A percentile compares a stretch with the other conserved stretches of the same genome.
These are phyloP conservation scores for Juncus effusus DNA, from an alignment of 176 grass and related monocot species.

Conservation along the genomic window DNA sequence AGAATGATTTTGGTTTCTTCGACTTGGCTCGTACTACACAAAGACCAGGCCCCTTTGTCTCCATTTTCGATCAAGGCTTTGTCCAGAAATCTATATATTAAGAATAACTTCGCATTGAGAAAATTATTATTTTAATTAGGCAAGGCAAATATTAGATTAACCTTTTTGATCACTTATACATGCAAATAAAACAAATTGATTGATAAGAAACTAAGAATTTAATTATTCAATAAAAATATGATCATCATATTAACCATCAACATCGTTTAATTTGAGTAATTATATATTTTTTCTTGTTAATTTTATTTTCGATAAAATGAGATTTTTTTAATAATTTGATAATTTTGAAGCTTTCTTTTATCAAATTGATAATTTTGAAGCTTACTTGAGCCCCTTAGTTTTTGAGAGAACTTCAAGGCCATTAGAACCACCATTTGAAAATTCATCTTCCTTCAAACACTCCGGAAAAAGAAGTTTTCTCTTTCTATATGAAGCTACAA, in stretches of 20 bases:
- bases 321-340: too few relatives aligned
- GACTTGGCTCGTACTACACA: constrained; percentile 55
- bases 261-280: not conserved
- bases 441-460: constrained; percentile 26
- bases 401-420: constrained; percentile 34
- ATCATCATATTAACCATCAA: not conserved
- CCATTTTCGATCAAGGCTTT: constrained; percentile 51
- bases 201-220: not conserved
- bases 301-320: not conserved
- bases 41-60: constrained; percentile 37
- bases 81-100: constrained; percentile 49
- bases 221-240: too few relatives aligned
- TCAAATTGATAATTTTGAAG: not conserved
- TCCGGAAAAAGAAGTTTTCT: constrained; percentile 42
- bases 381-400: constrained; percentile 55
- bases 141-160: not conserved
- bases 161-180: not conserved
- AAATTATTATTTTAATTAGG: not conserved
- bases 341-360: constrained; percentile 30
- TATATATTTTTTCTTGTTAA: not conserved
- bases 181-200: not conserved
- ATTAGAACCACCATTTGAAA: not conserved
- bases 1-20: constrained; percentile 79
- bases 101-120: not conserved
- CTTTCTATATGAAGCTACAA: constrained; percentile 53